These are phyloP conservation scores for Nitzschia inconspicua DNA, from an alignment of 108 stramenopile species.

Conservation along the genomic window DNA sequence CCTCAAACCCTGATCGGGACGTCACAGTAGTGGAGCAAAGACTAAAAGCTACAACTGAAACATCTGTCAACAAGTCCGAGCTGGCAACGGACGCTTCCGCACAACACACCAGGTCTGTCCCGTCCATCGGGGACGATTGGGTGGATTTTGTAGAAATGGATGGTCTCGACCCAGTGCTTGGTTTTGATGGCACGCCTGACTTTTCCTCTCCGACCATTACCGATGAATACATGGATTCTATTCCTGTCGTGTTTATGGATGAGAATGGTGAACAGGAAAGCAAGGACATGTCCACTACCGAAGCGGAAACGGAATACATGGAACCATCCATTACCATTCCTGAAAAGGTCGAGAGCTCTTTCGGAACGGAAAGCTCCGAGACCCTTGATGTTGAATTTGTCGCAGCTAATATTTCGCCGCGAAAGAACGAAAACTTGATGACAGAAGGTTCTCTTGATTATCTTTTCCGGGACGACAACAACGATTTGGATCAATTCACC, in stretches of 20 bases:
- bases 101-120: no score
- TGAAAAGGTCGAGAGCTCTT: background rate
- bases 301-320: background rate
- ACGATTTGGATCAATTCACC: constrained; percentile 1
- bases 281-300: background rate
- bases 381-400: background rate
- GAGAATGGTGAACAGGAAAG: background rate
- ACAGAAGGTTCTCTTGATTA: constrained; percentile 3
- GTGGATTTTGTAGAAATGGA: background rate
- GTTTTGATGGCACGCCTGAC: constrained; percentile 11
- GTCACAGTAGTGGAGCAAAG: background rate
- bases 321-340: background rate
- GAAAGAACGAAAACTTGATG: background rate
- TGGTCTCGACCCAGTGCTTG: background rate
- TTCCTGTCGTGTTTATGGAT: background rate
- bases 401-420: background rate
- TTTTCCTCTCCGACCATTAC: background rate
- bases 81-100: background rate
- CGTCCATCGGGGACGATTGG: constrained; percentile 6
- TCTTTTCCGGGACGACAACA: background rate
- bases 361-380: background rate
- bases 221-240: constrained; percentile 4
- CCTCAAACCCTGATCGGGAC: background rate
- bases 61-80: background rate
- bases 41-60: background rate